phyloP scores from a whole-genome alignment of 441 rosid genomes.

The Pelargonium myrrhifolium region DNA sequence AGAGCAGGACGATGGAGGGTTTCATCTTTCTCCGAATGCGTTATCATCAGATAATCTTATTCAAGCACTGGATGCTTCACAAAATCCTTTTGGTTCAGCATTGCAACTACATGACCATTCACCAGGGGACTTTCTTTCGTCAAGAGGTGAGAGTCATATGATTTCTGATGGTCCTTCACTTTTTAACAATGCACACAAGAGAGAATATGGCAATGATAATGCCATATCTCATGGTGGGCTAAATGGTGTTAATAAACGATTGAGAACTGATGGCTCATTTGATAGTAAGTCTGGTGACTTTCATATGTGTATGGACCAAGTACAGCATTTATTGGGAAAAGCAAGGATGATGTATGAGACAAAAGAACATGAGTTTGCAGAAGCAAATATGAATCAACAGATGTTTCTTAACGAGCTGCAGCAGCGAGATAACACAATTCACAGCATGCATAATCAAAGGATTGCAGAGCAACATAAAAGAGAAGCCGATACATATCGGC shows the following conservation, averaged over 20 bases:
- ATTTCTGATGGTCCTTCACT: slow-evolving; percentile 38
- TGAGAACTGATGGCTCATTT: slow-evolving; percentile 53
- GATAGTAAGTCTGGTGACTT: slow-evolving; percentile 41
- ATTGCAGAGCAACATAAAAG: slow-evolving; percentile 53
- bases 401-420: slow-evolving; percentile 43
- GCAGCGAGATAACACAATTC: slow-evolving; percentile 35
- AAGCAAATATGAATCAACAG: slow-evolving; percentile 47
- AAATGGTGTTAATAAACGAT: slow-evolving; percentile 52
- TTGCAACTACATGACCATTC: slow-evolving; percentile 37
- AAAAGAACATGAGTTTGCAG: slow-evolving; percentile 41
- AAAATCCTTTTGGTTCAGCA: slow-evolving; percentile 44
- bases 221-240: slow-evolving; percentile 39
- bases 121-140: slow-evolving; percentile 45
- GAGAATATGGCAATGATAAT: slow-evolving; percentile 40
- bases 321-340: slow-evolving; percentile 38
- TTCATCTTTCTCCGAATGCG: slow-evolving; percentile 40
- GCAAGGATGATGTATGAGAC: slow-evolving; percentile 39
- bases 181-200: slow-evolving; percentile 47
- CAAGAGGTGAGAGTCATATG: slow-evolving; percentile 45
- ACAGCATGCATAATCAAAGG: slow-evolving; percentile 51
- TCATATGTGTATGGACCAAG: slow-evolving; percentile 42
- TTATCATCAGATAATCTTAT: slow-evolving; percentile 42
- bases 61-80: slow-evolving; percentile 47
- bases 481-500: slow-evolving; percentile 43
- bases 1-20: slow-evolving; percentile 38